A percentile compares a stretch with the other conserved stretches of the same genome.
phyloP scores from a whole-genome alignment of 2,329 filamentous ascomycete species.

The Penicillium corylophilum region DNA sequence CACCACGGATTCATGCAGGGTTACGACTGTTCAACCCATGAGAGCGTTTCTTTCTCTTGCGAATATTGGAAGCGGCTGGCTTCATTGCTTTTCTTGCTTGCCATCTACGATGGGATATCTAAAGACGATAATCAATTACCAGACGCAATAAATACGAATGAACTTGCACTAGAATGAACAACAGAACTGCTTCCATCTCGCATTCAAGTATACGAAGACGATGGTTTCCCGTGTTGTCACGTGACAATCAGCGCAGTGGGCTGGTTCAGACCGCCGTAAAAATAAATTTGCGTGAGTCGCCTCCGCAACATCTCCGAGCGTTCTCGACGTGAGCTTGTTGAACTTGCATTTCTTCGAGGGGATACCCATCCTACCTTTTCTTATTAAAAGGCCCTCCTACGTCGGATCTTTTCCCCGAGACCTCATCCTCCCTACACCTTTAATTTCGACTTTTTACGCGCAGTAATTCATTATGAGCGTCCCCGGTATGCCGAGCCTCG shows the following conservation, averaged over 20 bases:
- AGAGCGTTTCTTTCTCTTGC: constrained; percentile 27
- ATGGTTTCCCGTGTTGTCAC: constrained; percentile 15
- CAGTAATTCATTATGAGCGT: constrained; percentile 33
- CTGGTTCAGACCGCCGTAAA: constrained; percentile 21
- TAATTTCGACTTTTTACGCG: not conserved
- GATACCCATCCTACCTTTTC: not conserved
- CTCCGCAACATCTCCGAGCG: constrained; percentile 33
- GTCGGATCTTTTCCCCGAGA: not conserved
- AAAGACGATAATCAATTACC: not conserved
- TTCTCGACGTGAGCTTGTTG: constrained; percentile 5
- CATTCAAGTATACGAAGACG: not conserved
- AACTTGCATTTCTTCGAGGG: constrained; percentile 3
- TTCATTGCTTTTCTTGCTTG: constrained; percentile 8
- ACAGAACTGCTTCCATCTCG: not conserved
- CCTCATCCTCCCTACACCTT: not conserved
- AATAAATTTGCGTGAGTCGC: constrained; percentile 35
- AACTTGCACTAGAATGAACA: not conserved
- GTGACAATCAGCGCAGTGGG: constrained; percentile 21
- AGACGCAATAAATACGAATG: not conserved
- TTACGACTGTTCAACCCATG: constrained; percentile 33
- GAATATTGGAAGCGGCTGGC: constrained; percentile 6
- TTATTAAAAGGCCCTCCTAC: not conserved
- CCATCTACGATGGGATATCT: constrained; percentile 1
- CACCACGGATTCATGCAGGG: constrained; percentile 32
- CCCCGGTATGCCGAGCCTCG: constrained; percentile 33